phyloP scores from a whole-genome alignment of 2,329 filamentous ascomycete genomes.

The Aspergillus japonicus region DNA sequence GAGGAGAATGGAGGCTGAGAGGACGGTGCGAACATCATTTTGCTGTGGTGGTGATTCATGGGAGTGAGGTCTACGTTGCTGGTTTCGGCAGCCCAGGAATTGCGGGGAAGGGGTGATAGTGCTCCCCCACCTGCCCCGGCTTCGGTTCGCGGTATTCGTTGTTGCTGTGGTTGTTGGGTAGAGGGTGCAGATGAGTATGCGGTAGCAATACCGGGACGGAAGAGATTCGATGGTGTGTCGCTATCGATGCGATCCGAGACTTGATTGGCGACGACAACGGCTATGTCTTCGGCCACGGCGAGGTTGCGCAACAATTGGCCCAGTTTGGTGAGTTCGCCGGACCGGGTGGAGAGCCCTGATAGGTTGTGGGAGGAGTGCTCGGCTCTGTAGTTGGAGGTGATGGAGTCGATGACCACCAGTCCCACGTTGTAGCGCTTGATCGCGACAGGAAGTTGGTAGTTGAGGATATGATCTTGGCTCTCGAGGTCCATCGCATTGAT shows the following conservation, averaged over 20 bases:
- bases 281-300: conserved; percentile 71
- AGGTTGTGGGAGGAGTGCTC: conserved; percentile 57
- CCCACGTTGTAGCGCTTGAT: conserved; percentile 74
- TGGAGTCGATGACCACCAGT: conserved; percentile 82
- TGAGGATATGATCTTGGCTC: conserved; percentile 90
- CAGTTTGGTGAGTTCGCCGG: conserved; percentile 73
- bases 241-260: conserved; percentile 79
- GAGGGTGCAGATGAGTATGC: conserved; percentile 13
- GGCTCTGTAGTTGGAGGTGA: conserved; percentile 92
- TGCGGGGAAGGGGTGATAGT: conserved; percentile 23
- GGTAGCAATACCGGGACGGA: conserved; percentile 8
- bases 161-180: conserved; percentile 14
- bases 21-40: conserved; percentile 13
- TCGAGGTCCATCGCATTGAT: conserved; percentile 87
- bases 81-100: conserved; percentile 8
- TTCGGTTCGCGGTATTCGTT: conserved; percentile 11
- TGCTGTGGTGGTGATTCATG: conserved; percentile 6
- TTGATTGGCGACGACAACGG: conserved; percentile 91
- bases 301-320: conserved; percentile 71
- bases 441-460: conserved; percentile 86
- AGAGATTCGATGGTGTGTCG: conserved; percentile 16
- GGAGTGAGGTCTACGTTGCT: conserved; percentile 19
- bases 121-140: conserved; percentile 15
- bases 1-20: conserved; percentile 31
- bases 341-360: conserved; percentile 67